These are phyloP conservation scores for Claviceps spartinae DNA, from an alignment of 2,329 filamentous ascomycete genomes.

Conservation along the genomic window DNA sequence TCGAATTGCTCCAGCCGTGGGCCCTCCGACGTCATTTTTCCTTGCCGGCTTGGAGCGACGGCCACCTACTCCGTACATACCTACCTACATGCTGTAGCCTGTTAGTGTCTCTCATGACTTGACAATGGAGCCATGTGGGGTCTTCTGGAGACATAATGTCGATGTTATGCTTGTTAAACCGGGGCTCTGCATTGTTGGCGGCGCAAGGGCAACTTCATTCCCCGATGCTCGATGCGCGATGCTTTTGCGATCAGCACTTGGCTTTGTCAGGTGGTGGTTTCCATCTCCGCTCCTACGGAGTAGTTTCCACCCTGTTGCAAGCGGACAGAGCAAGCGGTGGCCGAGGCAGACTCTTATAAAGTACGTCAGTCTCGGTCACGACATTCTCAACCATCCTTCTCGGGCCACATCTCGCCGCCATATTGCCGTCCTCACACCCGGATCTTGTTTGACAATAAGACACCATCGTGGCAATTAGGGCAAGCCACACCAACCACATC, in stretches of 20 bases:
- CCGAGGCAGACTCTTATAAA: no score
- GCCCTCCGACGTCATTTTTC: no score
- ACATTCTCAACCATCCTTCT: no score
- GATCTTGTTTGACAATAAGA: no score
- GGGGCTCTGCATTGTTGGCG: neutral
- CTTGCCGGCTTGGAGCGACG: no score
- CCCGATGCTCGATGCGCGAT: neutral
- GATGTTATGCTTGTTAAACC: neutral
- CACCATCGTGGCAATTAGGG: neutral
- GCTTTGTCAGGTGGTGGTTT: neutral
- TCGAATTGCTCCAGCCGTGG: no score
- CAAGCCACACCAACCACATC: neutral
- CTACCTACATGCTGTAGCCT: neutral
- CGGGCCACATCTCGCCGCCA: no score
- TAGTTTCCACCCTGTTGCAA: neutral
- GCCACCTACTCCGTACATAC: no score
- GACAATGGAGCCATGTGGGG: constrained; percentile 1
- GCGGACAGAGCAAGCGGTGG: no score
- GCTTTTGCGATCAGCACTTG: neutral
- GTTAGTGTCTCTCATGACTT: neutral
- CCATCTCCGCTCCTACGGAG: neutral
- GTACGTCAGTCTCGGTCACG: no score
- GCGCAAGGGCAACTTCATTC: neutral
- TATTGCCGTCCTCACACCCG: no score
- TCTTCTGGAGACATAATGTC: neutral